Base-by-base conservation (phyloP, 257 asterid species). In the Thymus mandschuricus region DNA sequence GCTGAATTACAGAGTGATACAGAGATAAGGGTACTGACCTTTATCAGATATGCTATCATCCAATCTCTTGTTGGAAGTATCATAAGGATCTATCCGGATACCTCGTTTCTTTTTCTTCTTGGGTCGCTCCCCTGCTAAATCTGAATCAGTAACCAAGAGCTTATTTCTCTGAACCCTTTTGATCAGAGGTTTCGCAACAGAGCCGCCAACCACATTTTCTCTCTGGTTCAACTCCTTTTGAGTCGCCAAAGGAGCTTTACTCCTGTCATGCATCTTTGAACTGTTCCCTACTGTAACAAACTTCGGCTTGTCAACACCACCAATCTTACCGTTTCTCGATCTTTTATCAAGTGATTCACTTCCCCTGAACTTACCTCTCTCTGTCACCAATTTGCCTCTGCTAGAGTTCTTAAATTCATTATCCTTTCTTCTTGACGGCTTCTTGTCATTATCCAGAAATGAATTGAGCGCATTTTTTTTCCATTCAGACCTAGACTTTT, bases 41-140 rank as follows among this genome's bases (percentile, higher is more conserved):
- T 73, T 81, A 76, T 45, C 70, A 57, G 80, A 33, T 44, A 70
- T 30, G 70, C 64, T 87, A 80, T 91, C 99, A 79, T 87, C 87
- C 78, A 94, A 72, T 82, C 97, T 86, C 90, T 94, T 94, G 75
- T 91, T 91, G 66, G 98, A 89, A 75, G 74, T 78, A 81, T 94
- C 97, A 81, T 80, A 68, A 78, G 92, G 97, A 80, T 91, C 94
- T 51, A 91, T 67, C 68, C 91, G 85, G 46, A 94, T 85, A 59
- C 66, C 88, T 64, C 82, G 83, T 74, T 88, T 89, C 54, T 86
- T 38, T 38, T 38, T 89, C 88, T 86, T 89, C 90, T 81, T 92
- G 35, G 82, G 88, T 48, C 62, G 86, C 29, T 40, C 77, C 60
- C 83, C 90, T 62, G 46, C 64, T 60, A 69, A 45, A 46, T 75